Evolutionary conservation across 129 eudicot species (phyloP).

Genomic region (Helichrysum umbraculigerum): DNA sequence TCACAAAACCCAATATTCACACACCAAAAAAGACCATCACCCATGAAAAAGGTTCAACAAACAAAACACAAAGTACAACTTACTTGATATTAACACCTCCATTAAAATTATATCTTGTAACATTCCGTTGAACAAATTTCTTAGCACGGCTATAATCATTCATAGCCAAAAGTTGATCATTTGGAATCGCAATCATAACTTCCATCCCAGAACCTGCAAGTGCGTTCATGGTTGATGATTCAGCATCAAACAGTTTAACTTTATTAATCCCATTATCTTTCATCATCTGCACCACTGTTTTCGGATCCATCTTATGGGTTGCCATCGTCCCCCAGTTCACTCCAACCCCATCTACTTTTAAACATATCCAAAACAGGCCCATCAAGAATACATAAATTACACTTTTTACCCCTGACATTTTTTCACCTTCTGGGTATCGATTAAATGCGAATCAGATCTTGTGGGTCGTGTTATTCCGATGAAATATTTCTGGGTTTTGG

Average conservation of each 20-base stretch:
- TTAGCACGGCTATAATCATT: conserved; percentile 66
- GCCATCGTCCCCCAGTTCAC: conserved; percentile 99
- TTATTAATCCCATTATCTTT: conserved; percentile 75
- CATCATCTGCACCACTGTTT: conserved; percentile 74
- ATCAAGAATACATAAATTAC: conserved; percentile 13
- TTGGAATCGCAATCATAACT: conserved; percentile 95
- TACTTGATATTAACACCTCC: conserved; percentile 97
- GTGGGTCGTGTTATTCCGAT: background rate
- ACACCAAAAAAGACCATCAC: too few relatives aligned
- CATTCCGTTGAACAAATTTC: conserved; percentile 66
- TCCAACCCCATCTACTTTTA: conserved; percentile 58
- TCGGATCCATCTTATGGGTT: conserved; percentile 68
- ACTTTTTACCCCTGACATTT: conserved; percentile 26
- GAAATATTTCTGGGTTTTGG: background rate
- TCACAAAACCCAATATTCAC: background rate
- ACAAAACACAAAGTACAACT: conserved; percentile 20
- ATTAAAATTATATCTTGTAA: conserved; percentile 63
- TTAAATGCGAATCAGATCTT: conserved; percentile 7
- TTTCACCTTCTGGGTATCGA: background rate
- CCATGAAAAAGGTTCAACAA: background rate
- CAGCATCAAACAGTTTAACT: conserved; percentile 86
- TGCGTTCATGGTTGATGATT: conserved; percentile 72
- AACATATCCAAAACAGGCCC: conserved; percentile 14
- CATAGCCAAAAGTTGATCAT: conserved; percentile 71
- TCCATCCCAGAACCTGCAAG: conserved; percentile 72